phyloP scores from a whole-genome alignment of 208 protist species.

The Paratrypanosoma confusum region DNA sequence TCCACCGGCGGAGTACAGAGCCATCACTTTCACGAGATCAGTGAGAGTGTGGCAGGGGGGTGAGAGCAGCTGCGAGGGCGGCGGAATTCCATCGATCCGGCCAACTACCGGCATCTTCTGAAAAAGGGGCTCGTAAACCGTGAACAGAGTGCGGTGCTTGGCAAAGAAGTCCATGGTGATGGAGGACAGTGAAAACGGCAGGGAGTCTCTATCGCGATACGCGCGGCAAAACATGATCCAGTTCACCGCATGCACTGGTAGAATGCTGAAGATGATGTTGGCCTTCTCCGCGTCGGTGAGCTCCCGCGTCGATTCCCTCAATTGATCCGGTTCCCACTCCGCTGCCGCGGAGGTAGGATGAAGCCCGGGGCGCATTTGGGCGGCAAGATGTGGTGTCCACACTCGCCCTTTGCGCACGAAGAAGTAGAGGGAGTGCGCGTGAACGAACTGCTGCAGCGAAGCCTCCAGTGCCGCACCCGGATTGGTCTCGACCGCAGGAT shows the following conservation, averaged over 20 bases:
- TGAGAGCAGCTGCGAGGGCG: constrained; percentile 19
- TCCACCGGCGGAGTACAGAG: constrained; percentile 36
- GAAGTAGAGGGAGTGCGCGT: constrained; percentile 61
- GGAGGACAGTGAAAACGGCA: background rate
- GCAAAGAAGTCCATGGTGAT: constrained; percentile 13
- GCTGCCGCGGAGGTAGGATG: constrained; percentile 1
- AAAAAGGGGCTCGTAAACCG: constrained; percentile 13
- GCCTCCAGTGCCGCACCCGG: constrained; percentile 2
- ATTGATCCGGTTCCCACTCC: background rate
- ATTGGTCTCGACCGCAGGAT: background rate
- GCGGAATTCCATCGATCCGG: constrained; percentile 11
- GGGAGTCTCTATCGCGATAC: background rate
- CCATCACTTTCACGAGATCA: constrained; percentile 56
- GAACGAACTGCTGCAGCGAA: constrained; percentile 28
- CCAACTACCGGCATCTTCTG: constrained; percentile 19
- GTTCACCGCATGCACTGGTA: constrained; percentile 24
- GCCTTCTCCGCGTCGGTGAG: constrained; percentile 14
- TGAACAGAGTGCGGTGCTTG: constrained; percentile 11
- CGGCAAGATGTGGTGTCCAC: constrained; percentile 37
- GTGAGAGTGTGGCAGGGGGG: constrained; percentile 23
- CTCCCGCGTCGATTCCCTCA: background rate
- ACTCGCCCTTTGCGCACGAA: constrained; percentile 20
- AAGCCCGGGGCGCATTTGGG: constrained; percentile 9
- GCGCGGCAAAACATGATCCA: constrained; percentile 9
- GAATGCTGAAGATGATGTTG: constrained; percentile 14